Evolutionary conservation across 2,329 filamentous ascomycete species (phyloP).

Genomic region (Pseudocercospora cruenta): DNA sequence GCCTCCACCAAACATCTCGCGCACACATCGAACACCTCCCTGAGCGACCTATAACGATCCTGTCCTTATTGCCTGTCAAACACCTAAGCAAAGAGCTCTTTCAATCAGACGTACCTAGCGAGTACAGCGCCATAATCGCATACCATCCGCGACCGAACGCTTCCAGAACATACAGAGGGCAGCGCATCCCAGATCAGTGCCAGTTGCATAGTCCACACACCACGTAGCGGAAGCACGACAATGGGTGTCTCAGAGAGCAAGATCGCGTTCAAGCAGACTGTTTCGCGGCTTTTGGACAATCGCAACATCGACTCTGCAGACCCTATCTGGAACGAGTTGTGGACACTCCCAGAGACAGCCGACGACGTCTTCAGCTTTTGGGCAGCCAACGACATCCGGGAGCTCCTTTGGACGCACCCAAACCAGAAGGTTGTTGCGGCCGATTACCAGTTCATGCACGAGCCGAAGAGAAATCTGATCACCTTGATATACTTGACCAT

Average conservation of each 20-base stretch:
- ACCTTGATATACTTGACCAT: slow-evolving; percentile 38
- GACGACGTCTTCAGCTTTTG: slow-evolving; percentile 98
- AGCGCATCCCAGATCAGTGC: background rate
- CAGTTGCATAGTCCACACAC: background rate
- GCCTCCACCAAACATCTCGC: slow-evolving; percentile 4
- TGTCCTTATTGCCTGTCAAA: background rate
- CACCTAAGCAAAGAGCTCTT: background rate
- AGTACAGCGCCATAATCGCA: background rate
- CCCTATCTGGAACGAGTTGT: slow-evolving; percentile 87
- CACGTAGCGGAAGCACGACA: background rate
- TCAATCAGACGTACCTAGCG: background rate
- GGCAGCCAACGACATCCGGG: slow-evolving; percentile 62
- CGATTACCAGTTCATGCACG: slow-evolving; percentile 5
- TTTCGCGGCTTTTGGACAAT: slow-evolving; percentile 94
- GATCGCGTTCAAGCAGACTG: slow-evolving; percentile 97
- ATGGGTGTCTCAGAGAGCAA: slow-evolving; percentile 99
- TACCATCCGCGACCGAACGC: background rate
- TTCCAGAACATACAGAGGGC: background rate
- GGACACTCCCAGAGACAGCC: slow-evolving; percentile 87
- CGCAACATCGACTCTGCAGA: slow-evolving; percentile 84
- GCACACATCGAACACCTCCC: slow-evolving; percentile 9
- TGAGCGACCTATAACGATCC: background rate
- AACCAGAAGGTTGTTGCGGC: slow-evolving; percentile 52
- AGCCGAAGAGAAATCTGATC: slow-evolving; percentile 40
- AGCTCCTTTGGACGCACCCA: slow-evolving; percentile 32